Percentiles rank a stretch among this genome's conserved stretches.
phyloP scores from a whole-genome alignment of 345 rosid genomes.

The Citrus inodora region DNA sequence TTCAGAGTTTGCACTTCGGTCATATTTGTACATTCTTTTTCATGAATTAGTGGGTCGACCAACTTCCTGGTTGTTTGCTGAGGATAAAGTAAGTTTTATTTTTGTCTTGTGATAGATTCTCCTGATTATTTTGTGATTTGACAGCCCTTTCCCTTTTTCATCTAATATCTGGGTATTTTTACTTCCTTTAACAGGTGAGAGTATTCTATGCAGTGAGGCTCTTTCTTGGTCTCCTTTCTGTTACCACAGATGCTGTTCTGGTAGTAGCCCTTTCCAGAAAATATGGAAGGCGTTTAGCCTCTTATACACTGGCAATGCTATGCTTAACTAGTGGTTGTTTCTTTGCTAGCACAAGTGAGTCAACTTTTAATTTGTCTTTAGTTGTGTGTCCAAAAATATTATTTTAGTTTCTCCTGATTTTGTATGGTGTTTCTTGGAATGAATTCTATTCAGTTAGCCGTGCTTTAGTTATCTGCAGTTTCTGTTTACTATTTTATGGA shows the following conservation, averaged over 20 bases:
- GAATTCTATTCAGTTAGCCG: not conserved
- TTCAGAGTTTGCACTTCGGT: conserved; percentile 89
- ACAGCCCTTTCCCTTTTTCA: not conserved
- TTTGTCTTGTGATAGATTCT: not conserved
- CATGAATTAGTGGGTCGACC: conserved; percentile 84
- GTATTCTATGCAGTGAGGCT: conserved; percentile 94
- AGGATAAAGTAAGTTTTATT: conserved; percentile 63
- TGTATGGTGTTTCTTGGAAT: not conserved
- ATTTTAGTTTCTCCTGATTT: conserved; percentile 1
- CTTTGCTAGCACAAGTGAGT: conserved; percentile 98
- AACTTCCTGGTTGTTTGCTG: conserved; percentile 74
- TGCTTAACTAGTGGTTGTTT: conserved; percentile 98
- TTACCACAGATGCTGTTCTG: conserved; percentile 71
- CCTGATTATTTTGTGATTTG: not conserved
- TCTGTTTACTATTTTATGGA: not conserved
- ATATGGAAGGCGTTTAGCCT: conserved; percentile 87
- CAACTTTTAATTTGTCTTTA: not conserved
- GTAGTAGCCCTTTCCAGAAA: conserved; percentile 88
- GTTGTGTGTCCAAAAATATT: not conserved
- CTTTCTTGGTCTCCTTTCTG: conserved; percentile 84
- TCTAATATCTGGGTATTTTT: not conserved
- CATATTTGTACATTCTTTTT: conserved; percentile 74
- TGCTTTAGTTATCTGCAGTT: not conserved
- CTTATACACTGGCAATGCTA: conserved; percentile 90
- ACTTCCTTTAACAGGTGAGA: conserved; percentile 52